phyloP scores from a whole-genome alignment of 1,284 basidiomycete genomes.

The Cystobasidium pallidum region DNA sequence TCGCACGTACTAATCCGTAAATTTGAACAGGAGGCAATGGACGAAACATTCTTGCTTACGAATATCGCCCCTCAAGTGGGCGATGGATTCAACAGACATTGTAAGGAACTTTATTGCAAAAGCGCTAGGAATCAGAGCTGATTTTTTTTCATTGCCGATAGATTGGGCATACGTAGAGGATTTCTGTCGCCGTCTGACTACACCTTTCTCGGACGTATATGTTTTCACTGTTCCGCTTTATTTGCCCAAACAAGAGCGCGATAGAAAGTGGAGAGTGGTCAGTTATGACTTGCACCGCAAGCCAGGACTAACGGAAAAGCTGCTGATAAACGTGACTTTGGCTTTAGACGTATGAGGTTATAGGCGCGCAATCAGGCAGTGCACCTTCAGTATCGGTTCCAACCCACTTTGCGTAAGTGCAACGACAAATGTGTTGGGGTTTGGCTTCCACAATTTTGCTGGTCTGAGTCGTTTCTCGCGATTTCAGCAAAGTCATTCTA shows the following conservation, averaged over 20 bases:
- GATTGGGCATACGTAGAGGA: conserved; percentile 97
- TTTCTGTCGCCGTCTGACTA: conserved; percentile 88
- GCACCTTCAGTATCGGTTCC: conserved; percentile 86
- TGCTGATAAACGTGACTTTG: background rate
- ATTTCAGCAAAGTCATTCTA: conserved; percentile 42
- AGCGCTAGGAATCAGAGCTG: no score
- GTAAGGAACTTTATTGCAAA: conserved; percentile 59
- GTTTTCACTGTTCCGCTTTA: conserved; percentile 98
- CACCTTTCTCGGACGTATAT: conserved; percentile 87
- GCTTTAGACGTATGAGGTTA: conserved; percentile 82
- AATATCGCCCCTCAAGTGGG: conserved; percentile 99
- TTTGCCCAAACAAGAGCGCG: conserved; percentile 77
- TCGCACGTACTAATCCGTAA: background rate
- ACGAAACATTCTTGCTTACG: conserved; percentile 91
- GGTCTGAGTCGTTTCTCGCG: conserved; percentile 45
- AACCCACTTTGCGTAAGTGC: conserved; percentile 97
- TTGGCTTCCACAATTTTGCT: no score
- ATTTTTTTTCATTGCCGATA: no score
- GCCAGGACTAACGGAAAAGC: background rate
- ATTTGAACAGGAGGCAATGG: conserved; percentile 75
- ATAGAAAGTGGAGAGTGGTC: conserved; percentile 93
- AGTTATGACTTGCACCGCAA: conserved; percentile 57
- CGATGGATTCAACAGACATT: conserved; percentile 95
- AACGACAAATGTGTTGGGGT: conserved; percentile 65
- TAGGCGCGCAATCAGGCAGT: conserved; percentile 62